Evolutionary conservation across 2,329 filamentous ascomycete species (phyloP), one percentile per base, ranked within the genome.

Genomic region (Sarocladium strictum): DNA sequence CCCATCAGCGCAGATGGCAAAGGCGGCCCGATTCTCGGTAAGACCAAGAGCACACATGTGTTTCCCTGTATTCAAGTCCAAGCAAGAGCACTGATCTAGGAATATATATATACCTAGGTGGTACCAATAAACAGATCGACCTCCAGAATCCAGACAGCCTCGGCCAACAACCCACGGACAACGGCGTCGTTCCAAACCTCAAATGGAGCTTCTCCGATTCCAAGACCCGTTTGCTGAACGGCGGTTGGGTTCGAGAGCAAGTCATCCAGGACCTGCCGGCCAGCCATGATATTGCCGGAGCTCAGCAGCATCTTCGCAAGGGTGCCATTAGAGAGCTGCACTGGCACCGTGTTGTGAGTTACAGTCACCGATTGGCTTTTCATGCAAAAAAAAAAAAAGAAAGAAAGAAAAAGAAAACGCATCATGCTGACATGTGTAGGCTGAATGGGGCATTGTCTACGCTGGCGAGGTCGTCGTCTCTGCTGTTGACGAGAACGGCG

Each of bases 171-270:
- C 71, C 74, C 15, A 87, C 84, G 1, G 85, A 88, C 63, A 76
- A 73, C 49, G 85, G 85, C 15, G 70, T 77, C 11, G 84, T 88
- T 1, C 80, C 81, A 0, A 88, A 87, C 62, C 71, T 87, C 60
- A 87, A 87, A 64, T 81, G 84, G 85, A 80, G 81, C 53, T 87
- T 88, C 68, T 86, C 83, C 0, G 80, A 86, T 65, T 86, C 83
- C 23, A 84, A 81, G 68, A 84, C 81, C 1, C 76, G 75, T 23
- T 73, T 87, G 33, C 73, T 83, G 53, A 77, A 77, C 24, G 85
- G 84, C 1, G 85, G 85, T 2, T 88, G 84, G 84, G 78, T 81
- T 1, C 75, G 84, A 23, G 79, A 86, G 66, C 83, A 87, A 62
- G 81, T 86, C 54, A 76, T 86, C 49, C 79, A 80, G n/a, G 85